A percentile compares a stretch with the other conserved stretches of the same genome.
Evolutionary conservation across 2,329 filamentous ascomycete genomes (phyloP).

Genomic region (Pseudopithomyces chartarum): DNA sequence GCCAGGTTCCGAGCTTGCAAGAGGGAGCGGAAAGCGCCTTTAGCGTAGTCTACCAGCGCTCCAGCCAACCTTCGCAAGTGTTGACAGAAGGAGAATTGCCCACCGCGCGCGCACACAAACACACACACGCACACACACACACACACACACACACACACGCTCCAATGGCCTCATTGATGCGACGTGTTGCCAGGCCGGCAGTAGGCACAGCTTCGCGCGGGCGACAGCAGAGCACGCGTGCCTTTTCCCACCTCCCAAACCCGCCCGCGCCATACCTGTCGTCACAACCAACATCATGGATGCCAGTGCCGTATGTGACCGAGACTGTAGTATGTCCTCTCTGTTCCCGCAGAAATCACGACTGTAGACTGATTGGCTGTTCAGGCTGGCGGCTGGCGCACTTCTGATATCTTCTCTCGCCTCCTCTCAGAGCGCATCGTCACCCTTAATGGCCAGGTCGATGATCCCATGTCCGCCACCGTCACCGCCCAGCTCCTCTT

Average conservation of each 20-base stretch:
- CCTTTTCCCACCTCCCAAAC: slow-evolving; percentile 26
- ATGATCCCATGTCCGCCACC: slow-evolving; percentile 88
- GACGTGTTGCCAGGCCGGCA: slow-evolving; percentile 26
- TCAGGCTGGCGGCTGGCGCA: slow-evolving; percentile 57
- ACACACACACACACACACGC: too few species aligned
- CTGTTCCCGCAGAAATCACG: not conserved
- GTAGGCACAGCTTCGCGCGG: slow-evolving; percentile 8
- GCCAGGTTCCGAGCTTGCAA: slow-evolving; percentile 22
- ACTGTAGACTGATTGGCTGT: slow-evolving; percentile 32
- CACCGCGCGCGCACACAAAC: slow-evolving; percentile 17
- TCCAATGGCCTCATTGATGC: slow-evolving; percentile 43
- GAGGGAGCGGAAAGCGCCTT: slow-evolving; percentile 15
- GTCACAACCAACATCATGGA: slow-evolving; percentile 42
- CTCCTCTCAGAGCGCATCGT: slow-evolving; percentile 81
- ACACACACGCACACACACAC: too few species aligned
- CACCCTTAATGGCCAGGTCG: slow-evolving; percentile 88
- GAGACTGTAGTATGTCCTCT: slow-evolving; percentile 51
- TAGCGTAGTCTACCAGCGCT: slow-evolving; percentile 14
- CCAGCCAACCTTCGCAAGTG: slow-evolving; percentile 8
- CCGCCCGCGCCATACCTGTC: slow-evolving; percentile 21
- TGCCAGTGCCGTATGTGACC: slow-evolving; percentile 57
- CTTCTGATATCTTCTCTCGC: slow-evolving; percentile 55
- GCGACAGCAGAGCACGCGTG: slow-evolving; percentile 22
- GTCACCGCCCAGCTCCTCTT: slow-evolving; percentile 96
- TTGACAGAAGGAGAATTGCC: not conserved